Conservation (phyloP, 2,329 filamentous ascomycete species). For the Trichoderma sp. region DNA sequence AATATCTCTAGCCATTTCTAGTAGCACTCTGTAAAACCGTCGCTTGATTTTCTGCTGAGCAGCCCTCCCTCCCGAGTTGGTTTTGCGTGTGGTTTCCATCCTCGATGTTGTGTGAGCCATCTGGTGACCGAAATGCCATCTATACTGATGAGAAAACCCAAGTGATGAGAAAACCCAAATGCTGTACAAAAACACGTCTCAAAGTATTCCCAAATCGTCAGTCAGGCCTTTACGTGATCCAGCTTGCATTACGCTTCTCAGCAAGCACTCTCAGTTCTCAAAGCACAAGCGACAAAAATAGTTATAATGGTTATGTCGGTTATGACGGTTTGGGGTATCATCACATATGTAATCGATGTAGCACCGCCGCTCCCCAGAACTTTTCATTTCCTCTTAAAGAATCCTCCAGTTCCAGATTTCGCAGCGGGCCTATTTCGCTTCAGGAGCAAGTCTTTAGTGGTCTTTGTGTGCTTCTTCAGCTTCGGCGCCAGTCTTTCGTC, state of each 20-base stretch:
- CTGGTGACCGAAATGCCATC: neutral
- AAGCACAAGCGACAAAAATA: neutral
- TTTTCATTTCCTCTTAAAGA: constrained; percentile 36
- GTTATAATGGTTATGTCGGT: neutral
- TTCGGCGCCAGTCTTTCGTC: constrained; percentile 50
- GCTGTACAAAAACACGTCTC: neutral
- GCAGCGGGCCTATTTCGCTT: constrained; percentile 42
- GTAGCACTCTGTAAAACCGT: neutral
- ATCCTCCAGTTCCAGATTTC: constrained; percentile 41
- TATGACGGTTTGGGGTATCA: neutral
- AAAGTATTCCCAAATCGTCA: neutral
- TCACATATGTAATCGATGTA: neutral
- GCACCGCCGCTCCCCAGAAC: neutral
- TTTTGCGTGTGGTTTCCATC: neutral
- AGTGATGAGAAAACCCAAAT: neutral
- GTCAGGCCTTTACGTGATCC: neutral
- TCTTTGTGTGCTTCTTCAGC: constrained; percentile 40
- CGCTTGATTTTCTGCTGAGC: neutral
- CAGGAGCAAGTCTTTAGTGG: constrained; percentile 45
- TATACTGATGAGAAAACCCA: neutral
- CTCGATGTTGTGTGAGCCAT: neutral
- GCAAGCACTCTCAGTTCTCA: neutral
- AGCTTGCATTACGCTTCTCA: neutral
- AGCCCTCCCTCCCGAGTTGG: neutral
- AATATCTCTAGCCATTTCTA: neutral